These are phyloP conservation scores for Sphaerulina musiva DNA, from an alignment of 2,329 filamentous ascomycete species.

Conservation along the genomic window DNA sequence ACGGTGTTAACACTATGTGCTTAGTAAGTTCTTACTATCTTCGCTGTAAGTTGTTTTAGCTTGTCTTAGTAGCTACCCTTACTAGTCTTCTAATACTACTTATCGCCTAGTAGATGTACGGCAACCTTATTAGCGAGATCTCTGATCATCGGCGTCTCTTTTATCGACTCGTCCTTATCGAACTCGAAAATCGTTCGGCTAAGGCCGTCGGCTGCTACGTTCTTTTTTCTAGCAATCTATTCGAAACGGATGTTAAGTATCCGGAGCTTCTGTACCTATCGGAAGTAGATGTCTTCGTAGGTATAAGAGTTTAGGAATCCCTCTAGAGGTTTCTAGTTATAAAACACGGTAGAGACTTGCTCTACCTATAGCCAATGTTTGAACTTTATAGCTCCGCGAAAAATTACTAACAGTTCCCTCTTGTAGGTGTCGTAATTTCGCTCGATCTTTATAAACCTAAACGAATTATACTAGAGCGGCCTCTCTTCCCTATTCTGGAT, in stretches of 20 bases:
- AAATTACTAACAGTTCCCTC: too few species aligned
- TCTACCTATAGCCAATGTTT: background rate
- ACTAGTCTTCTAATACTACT: background rate
- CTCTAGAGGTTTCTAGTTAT: background rate
- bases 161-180: background rate
- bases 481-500: too few species aligned
- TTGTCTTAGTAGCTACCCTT: background rate
- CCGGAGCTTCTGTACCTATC: background rate
- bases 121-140: background rate
- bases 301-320: background rate
- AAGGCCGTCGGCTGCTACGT: background rate
- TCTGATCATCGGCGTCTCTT: background rate
- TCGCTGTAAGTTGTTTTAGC: background rate
- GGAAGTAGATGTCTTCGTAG: background rate
- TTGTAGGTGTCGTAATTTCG: too few species aligned
- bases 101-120: background rate
- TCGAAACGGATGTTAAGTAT: background rate
- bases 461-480: too few species aligned
- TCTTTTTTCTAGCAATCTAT: background rate
- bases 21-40: background rate
- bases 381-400: background rate
- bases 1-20: background rate
- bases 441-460: too few species aligned
- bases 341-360: background rate
- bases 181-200: background rate